These are phyloP conservation scores for Talaromyces sp. DNA, from an alignment of 2,329 filamentous ascomycete genomes.

Conservation along the genomic window DNA sequence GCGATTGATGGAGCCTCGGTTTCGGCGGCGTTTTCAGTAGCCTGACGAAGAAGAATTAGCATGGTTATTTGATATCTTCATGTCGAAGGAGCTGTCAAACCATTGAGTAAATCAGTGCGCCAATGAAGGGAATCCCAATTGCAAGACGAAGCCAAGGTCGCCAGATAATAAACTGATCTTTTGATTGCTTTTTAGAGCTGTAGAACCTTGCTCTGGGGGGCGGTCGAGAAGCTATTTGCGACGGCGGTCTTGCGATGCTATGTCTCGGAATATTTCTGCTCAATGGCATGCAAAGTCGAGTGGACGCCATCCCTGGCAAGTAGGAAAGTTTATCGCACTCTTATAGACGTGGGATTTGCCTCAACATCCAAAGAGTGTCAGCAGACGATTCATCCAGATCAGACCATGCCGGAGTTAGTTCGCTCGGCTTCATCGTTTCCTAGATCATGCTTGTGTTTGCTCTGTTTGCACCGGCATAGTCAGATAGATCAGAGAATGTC, in stretches of 20 bases:
- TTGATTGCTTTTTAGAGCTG: slow-evolving; percentile 3
- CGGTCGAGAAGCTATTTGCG: slow-evolving; percentile 14
- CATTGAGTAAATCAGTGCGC: slow-evolving; percentile 49
- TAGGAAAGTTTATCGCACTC: no score
- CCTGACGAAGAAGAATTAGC: no score
- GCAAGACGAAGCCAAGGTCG: slow-evolving; percentile 46
- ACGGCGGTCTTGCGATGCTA: background rate
- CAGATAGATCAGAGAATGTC: background rate
- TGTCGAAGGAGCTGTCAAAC: slow-evolving; percentile 27
- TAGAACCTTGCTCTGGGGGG: slow-evolving; percentile 21
- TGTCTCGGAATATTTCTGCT: background rate
- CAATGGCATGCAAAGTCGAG: slow-evolving; percentile 5
- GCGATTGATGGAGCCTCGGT: slow-evolving; percentile 61
- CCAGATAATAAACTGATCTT: slow-evolving; percentile 35
- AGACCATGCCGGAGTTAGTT: slow-evolving; percentile 8
- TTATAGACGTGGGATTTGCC: background rate
- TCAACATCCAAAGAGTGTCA: background rate
- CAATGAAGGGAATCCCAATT: slow-evolving; percentile 46
- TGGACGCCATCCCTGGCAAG: background rate
- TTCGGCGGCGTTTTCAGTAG: slow-evolving; percentile 34
- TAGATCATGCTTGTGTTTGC: background rate
- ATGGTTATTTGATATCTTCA: no score
- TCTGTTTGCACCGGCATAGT: slow-evolving; percentile 10
- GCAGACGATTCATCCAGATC: background rate
- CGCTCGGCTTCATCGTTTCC: background rate